Evolutionary conservation across 768 basidiomycete genomes (phyloP).

Genomic region (Pleurotus eryngii): DNA sequence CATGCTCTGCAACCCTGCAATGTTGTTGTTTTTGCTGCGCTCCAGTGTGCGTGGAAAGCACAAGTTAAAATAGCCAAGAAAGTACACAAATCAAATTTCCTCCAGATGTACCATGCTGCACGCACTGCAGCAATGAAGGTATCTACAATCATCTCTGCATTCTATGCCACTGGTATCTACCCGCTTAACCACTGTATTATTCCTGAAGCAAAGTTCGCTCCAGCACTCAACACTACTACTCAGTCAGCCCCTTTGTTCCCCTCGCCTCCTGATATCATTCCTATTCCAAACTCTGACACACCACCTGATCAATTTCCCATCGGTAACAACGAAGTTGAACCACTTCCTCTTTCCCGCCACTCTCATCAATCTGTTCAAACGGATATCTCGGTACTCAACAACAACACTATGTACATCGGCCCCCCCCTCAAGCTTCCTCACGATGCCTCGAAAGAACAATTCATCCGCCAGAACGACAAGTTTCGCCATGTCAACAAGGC

Average conservation of each 20-base stretch:
- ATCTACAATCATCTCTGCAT: slow-evolving; percentile 18
- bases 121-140: slow-evolving; percentile 13
- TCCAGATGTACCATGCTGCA: slow-evolving; percentile 9
- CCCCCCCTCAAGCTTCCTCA: not conserved
- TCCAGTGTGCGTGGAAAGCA: slow-evolving; percentile 26
- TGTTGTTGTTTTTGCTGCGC: slow-evolving; percentile 34
- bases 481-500: not conserved
- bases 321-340: not conserved
- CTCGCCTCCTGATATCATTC: not conserved
- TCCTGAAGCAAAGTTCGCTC: slow-evolving; percentile 7
- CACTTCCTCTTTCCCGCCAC: not conserved
- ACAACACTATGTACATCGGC: not conserved
- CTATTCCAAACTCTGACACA: not conserved
- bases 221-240: slow-evolving; percentile 3
- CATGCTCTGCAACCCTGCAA: slow-evolving; percentile 34
- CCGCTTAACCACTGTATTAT: slow-evolving; percentile 17
- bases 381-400: not conserved
- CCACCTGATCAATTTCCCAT: not conserved
- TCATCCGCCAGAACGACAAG: not conserved
- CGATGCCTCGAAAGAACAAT: not conserved
- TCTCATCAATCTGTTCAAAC: not conserved
- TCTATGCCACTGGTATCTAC: slow-evolving; percentile 18
- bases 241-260: not conserved
- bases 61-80: slow-evolving; percentile 14
- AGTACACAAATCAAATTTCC: slow-evolving; percentile 6